Evolutionary conservation across 192 early-diverging fungal genomes (phyloP), one percentile per base, ranked within the genome.

Genomic region (Backusella tarrabulga): DNA sequence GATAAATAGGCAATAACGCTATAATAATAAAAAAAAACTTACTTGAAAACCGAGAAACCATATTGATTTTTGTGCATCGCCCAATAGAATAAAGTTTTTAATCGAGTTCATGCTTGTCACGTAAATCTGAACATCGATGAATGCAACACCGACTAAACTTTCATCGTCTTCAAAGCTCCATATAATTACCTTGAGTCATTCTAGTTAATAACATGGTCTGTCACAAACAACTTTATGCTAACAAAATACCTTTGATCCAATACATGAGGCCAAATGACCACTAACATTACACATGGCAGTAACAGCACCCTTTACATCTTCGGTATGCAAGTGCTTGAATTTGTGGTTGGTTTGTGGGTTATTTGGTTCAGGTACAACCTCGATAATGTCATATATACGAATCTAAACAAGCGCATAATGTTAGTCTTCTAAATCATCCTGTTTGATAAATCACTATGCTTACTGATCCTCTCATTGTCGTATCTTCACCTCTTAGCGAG

Each of bases 1-100:
- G 0, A 50, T 50, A 50, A 42, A 15, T 41, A 23, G n/a, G 32
- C 9, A n/a, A 15, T 9, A 6, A 38, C 21, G 6, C 7, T 3
- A 19, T 3, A 19, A 19, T 7, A 34, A 36, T 34, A n/a, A 29
- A 1, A 32, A 32, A 32, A 32, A 32, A 63, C 75, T 74, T 78
- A 92, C 93, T 85, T 99, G 98, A 78, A 97, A 97, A 7, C 93
- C 97, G 4, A 95, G 82, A 73, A 99, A 96, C 91, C 94, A 95
- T 6, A 96, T 85, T 29, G 94, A 92, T 79, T 95, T 95, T 78
- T 90, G 86, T 29, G 93, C 87, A 81, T 99, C 98, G 60, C 93
- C 95, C 4, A 98, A 80, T 19, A 97, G 79, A 67, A 98, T 89
- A 40, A 95, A 92, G 72, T 95, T 96, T 80, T 96, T 97, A 75